Conservation (phyloP, 306 rosid species). For the Vigna unguiculata region DNA sequence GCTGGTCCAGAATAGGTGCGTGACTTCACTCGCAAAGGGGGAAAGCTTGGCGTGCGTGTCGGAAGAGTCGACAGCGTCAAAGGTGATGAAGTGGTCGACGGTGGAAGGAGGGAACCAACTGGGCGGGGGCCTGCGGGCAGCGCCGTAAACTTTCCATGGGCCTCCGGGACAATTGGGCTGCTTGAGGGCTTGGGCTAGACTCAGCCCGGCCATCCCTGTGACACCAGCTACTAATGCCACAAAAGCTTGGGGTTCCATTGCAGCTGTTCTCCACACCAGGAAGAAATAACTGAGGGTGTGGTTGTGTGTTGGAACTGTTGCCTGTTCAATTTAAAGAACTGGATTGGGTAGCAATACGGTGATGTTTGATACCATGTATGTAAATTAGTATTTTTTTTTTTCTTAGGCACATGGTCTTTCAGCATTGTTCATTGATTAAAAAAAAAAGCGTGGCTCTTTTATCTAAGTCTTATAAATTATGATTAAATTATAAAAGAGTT, state of each 20-base stretch:
- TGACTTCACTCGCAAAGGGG: constrained; percentile 45
- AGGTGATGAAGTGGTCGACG: constrained; percentile 44
- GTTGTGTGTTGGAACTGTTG: too few species aligned
- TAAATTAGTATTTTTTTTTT: too few species aligned
- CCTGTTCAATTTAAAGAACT: too few species aligned
- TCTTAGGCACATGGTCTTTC: too few species aligned
- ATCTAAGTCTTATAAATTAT: too few species aligned
- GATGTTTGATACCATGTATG: too few species aligned
- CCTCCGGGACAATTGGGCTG: constrained; percentile 40
- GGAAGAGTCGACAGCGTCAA: constrained; percentile 38
- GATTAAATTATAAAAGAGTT: too few species aligned
- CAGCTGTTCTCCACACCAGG: background rate
- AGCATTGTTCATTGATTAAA: too few species aligned
- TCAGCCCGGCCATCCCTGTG: constrained; percentile 52
- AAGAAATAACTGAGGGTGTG: too few species aligned
- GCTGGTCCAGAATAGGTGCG: constrained; percentile 53
- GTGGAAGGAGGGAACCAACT: constrained; percentile 45
- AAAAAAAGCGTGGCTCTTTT: too few species aligned
- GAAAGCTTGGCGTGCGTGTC: constrained; percentile 42
- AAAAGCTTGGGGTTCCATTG: background rate
- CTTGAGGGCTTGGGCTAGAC: constrained; percentile 48
- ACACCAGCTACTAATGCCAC: constrained; percentile 51
- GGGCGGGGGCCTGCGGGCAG: constrained; percentile 26
- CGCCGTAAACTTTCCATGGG: constrained; percentile 57
- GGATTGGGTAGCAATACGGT: too few species aligned